Conservation (phyloP, 768 basidiomycete genomes). For the Atractiella rhizophila region DNA sequence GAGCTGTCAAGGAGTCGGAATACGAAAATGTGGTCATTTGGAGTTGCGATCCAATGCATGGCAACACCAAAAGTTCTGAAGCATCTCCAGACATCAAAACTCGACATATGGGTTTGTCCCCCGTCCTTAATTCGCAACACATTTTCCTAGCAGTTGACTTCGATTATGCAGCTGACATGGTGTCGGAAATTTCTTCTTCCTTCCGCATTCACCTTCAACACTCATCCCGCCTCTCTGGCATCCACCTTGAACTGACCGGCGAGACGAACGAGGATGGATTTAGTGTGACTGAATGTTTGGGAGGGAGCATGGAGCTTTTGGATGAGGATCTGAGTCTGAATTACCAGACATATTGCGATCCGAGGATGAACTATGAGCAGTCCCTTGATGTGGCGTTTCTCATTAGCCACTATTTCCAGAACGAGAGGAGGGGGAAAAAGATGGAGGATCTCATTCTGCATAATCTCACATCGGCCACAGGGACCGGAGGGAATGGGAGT, state of each 20-base stretch:
- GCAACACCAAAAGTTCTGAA: conserved; percentile 96
- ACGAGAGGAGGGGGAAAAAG: conserved; percentile 26
- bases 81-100: neutral
- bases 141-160: too few species aligned
- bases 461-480: conserved; percentile 2
- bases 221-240: conserved; percentile 48
- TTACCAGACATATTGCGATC: conserved; percentile 92
- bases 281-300: conserved; percentile 86
- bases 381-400: conserved; percentile 35
- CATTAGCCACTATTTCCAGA: conserved; percentile 53
- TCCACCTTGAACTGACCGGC: conserved; percentile 77
- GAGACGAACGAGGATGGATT: conserved; percentile 73
- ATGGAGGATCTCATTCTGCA: conserved; percentile 4
- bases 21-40: conserved; percentile 76
- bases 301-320: conserved; percentile 78
- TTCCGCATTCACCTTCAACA: conserved; percentile 51
- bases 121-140: conserved; percentile 4
- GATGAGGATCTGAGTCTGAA: conserved; percentile 73
- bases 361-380: conserved; percentile 48
- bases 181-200: conserved; percentile 57
- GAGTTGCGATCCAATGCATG: conserved; percentile 97
- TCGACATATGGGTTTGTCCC: neutral
- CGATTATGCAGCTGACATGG: conserved; percentile 32
- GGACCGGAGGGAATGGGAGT: neutral
- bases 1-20: conserved; percentile 45